Evolutionary conservation across 352 stramenopile species (phyloP).

Genomic region (Peronospora farinosa): DNA sequence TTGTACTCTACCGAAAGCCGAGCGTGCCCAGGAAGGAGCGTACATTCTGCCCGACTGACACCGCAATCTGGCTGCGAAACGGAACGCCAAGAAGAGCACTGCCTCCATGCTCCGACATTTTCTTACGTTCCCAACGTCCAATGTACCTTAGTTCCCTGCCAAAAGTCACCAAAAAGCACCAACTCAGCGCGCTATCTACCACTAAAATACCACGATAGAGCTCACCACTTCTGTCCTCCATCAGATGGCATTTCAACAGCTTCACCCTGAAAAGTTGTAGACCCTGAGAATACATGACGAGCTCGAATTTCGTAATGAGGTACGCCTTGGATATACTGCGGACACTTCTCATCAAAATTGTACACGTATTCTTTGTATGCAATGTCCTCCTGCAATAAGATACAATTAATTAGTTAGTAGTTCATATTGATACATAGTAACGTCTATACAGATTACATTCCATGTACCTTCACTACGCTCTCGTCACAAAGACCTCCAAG

Average conservation of each 20-base stretch:
- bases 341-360: slow-evolving; percentile 85
- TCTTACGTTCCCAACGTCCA: slow-evolving; percentile 81
- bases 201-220: background rate
- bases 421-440: background rate
- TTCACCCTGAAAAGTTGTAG: slow-evolving; percentile 74
- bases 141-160: slow-evolving; percentile 77
- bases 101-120: slow-evolving; percentile 73
- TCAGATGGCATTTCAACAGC: slow-evolving; percentile 68
- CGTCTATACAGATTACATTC: background rate
- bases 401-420: background rate
- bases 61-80: slow-evolving; percentile 77
- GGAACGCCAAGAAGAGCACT: slow-evolving; percentile 56
- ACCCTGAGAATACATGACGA: slow-evolving; percentile 76
- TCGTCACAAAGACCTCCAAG: slow-evolving; percentile 70
- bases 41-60: slow-evolving; percentile 80
- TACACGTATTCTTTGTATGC: slow-evolving; percentile 87
- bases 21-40: slow-evolving; percentile 65
- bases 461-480: slow-evolving; percentile 65
- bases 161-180: slow-evolving; percentile 3
- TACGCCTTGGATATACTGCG: slow-evolving; percentile 81
- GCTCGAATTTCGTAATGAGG: slow-evolving; percentile 79
- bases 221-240: slow-evolving; percentile 75
- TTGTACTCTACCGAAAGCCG: slow-evolving; percentile 54
- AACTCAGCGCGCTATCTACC: slow-evolving; percentile 1
- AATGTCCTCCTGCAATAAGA: slow-evolving; percentile 55